Percentiles rank a stretch among this genome's conserved stretches.
These are phyloP conservation scores for Eucalyptus regnans DNA, from an alignment of 345 rosid species.

Conservation along the genomic window DNA sequence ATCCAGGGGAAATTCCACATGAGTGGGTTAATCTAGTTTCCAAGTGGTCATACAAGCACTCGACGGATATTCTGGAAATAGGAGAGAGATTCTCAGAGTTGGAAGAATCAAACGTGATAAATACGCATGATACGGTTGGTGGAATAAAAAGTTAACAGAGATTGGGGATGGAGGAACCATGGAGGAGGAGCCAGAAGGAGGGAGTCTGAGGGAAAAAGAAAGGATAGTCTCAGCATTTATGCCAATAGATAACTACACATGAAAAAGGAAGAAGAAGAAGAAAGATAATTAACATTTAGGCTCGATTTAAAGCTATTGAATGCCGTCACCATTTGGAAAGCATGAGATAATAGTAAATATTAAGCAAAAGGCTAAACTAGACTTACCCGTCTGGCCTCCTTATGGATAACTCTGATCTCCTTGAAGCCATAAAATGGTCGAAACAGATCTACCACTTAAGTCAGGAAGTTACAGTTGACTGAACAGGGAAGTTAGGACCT, in stretches of 20 bases:
- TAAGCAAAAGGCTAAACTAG: neutral
- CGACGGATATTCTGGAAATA: neutral
- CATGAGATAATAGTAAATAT: neutral
- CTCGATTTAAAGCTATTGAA: neutral
- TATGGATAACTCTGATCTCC: slow-evolving; percentile 48
- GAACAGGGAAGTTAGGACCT: neutral
- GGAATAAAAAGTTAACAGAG: neutral
- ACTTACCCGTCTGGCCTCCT: slow-evolving; percentile 49
- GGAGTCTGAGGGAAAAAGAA: neutral
- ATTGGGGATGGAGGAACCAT: neutral
- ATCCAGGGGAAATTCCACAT: neutral
- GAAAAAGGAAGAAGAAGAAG: neutral
- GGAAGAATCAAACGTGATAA: neutral
- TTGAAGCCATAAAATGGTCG: slow-evolving; percentile 51
- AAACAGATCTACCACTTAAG: slow-evolving; percentile 30
- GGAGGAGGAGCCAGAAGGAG: neutral
- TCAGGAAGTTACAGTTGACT: slow-evolving; percentile 7
- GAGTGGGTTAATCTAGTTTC: neutral
- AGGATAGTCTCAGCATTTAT: neutral
- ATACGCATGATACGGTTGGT: neutral
- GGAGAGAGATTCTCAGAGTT: neutral
- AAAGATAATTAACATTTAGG: neutral
- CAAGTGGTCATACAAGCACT: neutral
- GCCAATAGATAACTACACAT: neutral
- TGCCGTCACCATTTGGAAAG: neutral